These are phyloP conservation scores for Colletotrichum scovillei DNA, from an alignment of 2,329 filamentous ascomycete genomes.

Conservation along the genomic window DNA sequence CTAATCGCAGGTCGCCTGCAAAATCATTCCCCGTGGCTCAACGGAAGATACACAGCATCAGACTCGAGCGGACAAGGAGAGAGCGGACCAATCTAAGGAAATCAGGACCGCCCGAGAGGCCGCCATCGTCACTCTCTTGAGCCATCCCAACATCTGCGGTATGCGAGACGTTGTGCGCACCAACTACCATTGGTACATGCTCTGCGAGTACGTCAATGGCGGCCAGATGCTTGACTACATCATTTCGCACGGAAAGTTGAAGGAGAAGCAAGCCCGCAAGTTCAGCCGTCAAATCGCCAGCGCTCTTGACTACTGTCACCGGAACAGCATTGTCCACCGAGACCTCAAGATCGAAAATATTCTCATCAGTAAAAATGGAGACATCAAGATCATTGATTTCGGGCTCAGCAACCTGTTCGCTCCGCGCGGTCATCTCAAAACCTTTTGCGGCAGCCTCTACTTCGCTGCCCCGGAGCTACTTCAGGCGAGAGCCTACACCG, in stretches of 20 bases:
- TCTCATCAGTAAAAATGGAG: conserved; percentile 97
- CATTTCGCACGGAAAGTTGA: conserved; percentile 95
- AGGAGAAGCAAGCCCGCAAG: conserved; percentile 98
- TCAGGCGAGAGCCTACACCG: conserved; percentile 93
- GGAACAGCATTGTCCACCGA: conserved; percentile 97
- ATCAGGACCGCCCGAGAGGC: conserved; percentile 94
- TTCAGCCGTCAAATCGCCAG: conserved; percentile 98
- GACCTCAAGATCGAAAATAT: conserved; percentile 99
- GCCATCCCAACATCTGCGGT: conserved; percentile 95
- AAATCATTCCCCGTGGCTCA: conserved; percentile 93
- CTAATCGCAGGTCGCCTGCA: conserved; percentile 82
- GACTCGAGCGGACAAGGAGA: conserved; percentile 79
- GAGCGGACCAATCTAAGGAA: conserved; percentile 96
- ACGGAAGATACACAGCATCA: conserved; percentile 86
- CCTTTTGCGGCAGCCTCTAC: conserved; percentile 97
- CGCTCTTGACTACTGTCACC: conserved; percentile 95
- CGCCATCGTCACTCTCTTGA: conserved; percentile 93
- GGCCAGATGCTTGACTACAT: conserved; percentile 99
- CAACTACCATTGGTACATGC: conserved; percentile 99
- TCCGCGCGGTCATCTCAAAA: conserved; percentile 87
- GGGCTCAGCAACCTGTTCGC: conserved; percentile 96
- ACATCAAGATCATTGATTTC: conserved; percentile 99
- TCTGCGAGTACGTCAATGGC: conserved; percentile 98
- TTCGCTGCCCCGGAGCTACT: conserved; percentile 96
- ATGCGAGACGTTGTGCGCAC: conserved; percentile 96